A percentile compares a stretch with the other conserved stretches of the same genome.
These are phyloP conservation scores for Glycine tomentella DNA, from an alignment of 306 rosid genomes.

Conservation along the genomic window DNA sequence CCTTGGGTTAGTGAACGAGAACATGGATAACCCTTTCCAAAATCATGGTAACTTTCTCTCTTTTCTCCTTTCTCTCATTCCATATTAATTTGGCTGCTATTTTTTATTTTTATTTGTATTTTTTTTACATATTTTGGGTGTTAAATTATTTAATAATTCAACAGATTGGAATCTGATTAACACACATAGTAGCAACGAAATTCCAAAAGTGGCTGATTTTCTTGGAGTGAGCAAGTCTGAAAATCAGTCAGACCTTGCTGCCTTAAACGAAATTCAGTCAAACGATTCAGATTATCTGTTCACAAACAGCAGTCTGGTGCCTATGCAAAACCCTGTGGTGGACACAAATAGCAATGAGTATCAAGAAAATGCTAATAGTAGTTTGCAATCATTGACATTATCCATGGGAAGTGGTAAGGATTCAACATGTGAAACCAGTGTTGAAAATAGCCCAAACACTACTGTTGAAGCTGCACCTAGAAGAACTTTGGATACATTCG, in stretches of 20 bases:
- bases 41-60: slow-evolving; percentile 61
- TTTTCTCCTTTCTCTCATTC: background rate
- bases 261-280: slow-evolving; percentile 63
- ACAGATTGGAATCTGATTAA: slow-evolving; percentile 89
- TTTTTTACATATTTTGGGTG: background rate
- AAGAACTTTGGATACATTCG: slow-evolving; percentile 88
- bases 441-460: slow-evolving; percentile 56
- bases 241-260: slow-evolving; percentile 77
- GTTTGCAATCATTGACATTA: slow-evolving; percentile 80
- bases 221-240: slow-evolving; percentile 90
- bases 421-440: slow-evolving; percentile 75
- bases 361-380: slow-evolving; percentile 71
- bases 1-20: slow-evolving; percentile 78
- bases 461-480: slow-evolving; percentile 76
- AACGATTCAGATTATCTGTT: slow-evolving; percentile 74
- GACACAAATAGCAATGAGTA: slow-evolving; percentile 61
- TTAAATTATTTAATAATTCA: background rate
- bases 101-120: background rate
- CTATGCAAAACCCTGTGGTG: slow-evolving; percentile 60
- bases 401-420: slow-evolving; percentile 94
- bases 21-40: slow-evolving; percentile 86
- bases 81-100: background rate
- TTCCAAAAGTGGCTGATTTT: slow-evolving; percentile 96
- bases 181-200: slow-evolving; percentile 61
- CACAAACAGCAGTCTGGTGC: slow-evolving; percentile 57